Conservation (phyloP, 306 rosid species). For the Corylus heterophylla region DNA sequence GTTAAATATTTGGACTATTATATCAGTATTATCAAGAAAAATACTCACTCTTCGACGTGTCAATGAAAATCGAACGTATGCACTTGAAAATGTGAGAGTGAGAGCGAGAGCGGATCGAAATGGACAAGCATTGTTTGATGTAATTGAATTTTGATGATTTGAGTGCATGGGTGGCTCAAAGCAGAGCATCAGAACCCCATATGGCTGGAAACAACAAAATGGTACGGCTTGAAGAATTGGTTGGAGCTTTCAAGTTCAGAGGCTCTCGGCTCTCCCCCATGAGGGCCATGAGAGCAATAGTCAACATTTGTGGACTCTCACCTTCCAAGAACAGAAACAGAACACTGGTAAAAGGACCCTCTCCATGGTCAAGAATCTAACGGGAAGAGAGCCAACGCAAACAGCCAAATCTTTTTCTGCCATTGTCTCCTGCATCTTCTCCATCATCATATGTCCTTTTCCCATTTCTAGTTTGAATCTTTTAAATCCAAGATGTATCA, state of each 20-base stretch:
- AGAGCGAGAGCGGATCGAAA: neutral
- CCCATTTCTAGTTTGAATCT: slow-evolving; percentile 6
- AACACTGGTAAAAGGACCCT: slow-evolving; percentile 31
- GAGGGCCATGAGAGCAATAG: slow-evolving; percentile 23
- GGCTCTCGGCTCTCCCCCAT: neutral
- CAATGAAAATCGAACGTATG: too few relatives aligned
- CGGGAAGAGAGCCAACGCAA: slow-evolving; percentile 37
- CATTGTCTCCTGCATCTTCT: slow-evolving; percentile 17
- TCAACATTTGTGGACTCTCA: slow-evolving; percentile 41
- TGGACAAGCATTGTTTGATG: slow-evolving; percentile 27
- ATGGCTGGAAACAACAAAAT: slow-evolving; percentile 14
- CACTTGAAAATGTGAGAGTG: too few relatives aligned
- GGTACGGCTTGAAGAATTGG: slow-evolving; percentile 45
- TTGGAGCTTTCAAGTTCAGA: slow-evolving; percentile 25
- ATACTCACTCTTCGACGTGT: too few relatives aligned
- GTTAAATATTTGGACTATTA: too few relatives aligned
- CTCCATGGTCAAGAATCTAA: slow-evolving; percentile 41
- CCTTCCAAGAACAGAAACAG: slow-evolving; percentile 28
- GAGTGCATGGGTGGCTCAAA: neutral
- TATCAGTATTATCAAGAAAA: too few relatives aligned
- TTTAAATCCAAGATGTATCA: neutral
- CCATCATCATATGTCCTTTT: slow-evolving; percentile 15
- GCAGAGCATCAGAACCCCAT: slow-evolving; percentile 14
- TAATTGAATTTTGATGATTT: slow-evolving; percentile 14
- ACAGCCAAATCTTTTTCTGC: slow-evolving; percentile 16